Percentiles rank a stretch among this genome's conserved stretches.
Conservation (phyloP, 2,329 filamentous ascomycete genomes). For the Trichoderma afroharzianum region DNA sequence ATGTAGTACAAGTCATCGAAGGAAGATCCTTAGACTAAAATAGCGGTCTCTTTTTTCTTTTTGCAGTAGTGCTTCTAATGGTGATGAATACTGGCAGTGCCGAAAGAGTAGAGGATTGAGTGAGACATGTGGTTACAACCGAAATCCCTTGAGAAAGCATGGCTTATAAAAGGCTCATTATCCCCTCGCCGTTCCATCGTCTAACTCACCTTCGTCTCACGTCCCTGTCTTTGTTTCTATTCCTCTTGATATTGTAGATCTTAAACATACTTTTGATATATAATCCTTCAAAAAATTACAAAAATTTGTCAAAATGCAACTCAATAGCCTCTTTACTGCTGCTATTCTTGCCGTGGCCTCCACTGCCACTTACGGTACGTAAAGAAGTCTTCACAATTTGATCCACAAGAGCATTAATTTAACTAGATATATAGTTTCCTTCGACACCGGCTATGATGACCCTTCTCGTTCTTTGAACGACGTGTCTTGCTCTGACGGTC, state of each 20-base stretch:
- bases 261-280: background rate
- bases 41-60: background rate
- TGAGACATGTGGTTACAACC: background rate
- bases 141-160: background rate
- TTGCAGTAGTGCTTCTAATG: background rate
- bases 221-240: background rate
- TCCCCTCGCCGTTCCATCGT: background rate
- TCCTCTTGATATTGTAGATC: background rate
- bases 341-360: constrained; percentile 36
- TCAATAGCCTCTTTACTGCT: constrained; percentile 38
- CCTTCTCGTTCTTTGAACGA: constrained; percentile 47
- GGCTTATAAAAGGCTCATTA: background rate
- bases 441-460: constrained; percentile 69
- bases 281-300: background rate
- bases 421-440: constrained; percentile 51
- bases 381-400: background rate
- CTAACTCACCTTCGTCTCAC: background rate
- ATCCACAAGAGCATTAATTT: constrained; percentile 1
- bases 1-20: background rate
- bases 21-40: background rate
- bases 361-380: constrained; percentile 34
- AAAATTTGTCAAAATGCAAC: constrained; percentile 38
- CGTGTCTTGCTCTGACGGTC: constrained; percentile 65
- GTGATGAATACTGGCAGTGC: background rate
- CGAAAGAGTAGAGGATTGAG: background rate